Conservation (phyloP, 2,329 filamentous ascomycete species). For the Diaporthe longicolla region DNA sequence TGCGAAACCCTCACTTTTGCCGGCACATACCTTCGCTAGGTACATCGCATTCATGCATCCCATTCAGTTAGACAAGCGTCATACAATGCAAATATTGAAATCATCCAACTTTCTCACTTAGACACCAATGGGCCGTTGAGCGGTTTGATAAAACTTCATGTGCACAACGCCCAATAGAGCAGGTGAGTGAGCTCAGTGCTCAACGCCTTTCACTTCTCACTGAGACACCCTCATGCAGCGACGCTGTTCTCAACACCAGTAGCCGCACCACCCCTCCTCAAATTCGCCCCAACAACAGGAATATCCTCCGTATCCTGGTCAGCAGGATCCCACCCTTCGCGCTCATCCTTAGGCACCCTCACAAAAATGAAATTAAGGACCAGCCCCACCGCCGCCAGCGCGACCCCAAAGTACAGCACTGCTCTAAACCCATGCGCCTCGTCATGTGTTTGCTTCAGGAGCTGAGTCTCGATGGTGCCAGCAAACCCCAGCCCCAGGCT, state of each 20-base stretch:
- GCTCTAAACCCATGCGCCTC: constrained; percentile 53
- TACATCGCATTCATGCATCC: not conserved
- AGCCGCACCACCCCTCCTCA: constrained; percentile 18
- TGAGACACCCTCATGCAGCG: not conserved
- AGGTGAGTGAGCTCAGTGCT: too few species aligned
- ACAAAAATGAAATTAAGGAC: constrained; percentile 56
- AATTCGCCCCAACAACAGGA: constrained; percentile 2
- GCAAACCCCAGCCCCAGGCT: constrained; percentile 52
- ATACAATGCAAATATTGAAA: not conserved
- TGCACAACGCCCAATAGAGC: too few species aligned
- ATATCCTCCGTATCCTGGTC: constrained; percentile 17
- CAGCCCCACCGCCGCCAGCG: constrained; percentile 51
- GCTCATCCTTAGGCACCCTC: constrained; percentile 57
- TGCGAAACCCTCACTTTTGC: not conserved
- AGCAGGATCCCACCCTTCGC: constrained; percentile 50
- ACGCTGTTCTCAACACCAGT: constrained; percentile 29
- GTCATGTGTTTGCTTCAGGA: constrained; percentile 26
- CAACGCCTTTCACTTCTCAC: not conserved
- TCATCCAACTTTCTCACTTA: not conserved
- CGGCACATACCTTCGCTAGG: not conserved
- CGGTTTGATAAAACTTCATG: too few species aligned
- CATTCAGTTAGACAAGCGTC: not conserved
- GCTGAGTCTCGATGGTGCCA: constrained; percentile 52
- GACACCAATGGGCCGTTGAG: too few species aligned
- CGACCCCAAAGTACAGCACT: constrained; percentile 59